phyloP scores from a whole-genome alignment of 176 grass and related monocot species.

The Triticum timopheevii region DNA sequence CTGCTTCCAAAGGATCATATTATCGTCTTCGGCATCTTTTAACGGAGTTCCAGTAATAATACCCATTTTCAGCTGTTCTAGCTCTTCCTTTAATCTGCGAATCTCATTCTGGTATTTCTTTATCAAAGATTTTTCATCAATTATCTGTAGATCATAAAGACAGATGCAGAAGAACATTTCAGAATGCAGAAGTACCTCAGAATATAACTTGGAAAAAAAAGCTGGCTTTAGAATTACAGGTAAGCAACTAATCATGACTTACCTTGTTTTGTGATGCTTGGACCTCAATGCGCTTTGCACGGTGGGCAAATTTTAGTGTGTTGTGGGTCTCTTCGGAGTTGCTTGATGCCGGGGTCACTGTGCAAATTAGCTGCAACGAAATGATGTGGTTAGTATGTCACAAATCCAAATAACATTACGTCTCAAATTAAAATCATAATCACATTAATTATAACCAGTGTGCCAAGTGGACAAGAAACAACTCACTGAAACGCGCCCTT shows the following conservation, averaged over 20 bases:
- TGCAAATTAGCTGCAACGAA: conserved; percentile 84
- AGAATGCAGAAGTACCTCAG: conserved; percentile 19
- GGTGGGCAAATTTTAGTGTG: conserved; percentile 97
- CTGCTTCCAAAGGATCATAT: conserved; percentile 89
- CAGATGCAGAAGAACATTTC: conserved; percentile 23
- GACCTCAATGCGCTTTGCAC: conserved; percentile 92
- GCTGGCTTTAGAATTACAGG: conserved; percentile 25
- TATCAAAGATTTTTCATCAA: conserved; percentile 99
- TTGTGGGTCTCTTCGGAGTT: conserved; percentile 98
- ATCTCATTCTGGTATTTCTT: conserved; percentile 99
- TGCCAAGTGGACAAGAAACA: conserved; percentile 8
- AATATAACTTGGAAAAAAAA: not conserved
- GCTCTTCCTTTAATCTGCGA: conserved; percentile 83
- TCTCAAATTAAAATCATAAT: not conserved
- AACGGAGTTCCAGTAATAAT: conserved; percentile 69
- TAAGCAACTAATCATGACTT: conserved; percentile 31
- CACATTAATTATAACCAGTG: not conserved
- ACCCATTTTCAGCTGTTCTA: conserved; percentile 96
- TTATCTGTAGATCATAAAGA: conserved; percentile 65
- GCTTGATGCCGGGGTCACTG: conserved; percentile 97
- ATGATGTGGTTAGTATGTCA: conserved; percentile 7
- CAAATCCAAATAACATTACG: conserved; percentile 19
- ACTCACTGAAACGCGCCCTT: conserved; percentile 98
- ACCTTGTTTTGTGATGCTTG: conserved; percentile 99
- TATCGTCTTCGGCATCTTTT: conserved; percentile 73